Base-by-base conservation (phyloP, 73 alveolate genomes). In the Effrenium voratum region DNA sequence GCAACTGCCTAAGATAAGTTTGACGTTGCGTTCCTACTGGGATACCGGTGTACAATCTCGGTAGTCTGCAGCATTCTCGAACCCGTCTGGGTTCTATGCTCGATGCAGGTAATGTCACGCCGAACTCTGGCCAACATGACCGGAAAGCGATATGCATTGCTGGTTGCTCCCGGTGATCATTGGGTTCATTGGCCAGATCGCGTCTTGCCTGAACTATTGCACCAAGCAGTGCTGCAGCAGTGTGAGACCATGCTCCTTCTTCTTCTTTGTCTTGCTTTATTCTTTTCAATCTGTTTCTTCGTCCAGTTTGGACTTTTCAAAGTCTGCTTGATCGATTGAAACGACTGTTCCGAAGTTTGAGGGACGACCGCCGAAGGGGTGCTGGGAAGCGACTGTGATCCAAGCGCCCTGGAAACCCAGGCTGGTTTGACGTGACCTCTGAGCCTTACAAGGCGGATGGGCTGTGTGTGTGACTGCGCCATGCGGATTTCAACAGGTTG, bases 181-280 rank as follows among this genome's bases (percentile, higher is more conserved):
- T 87, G 95, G 95, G 95, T 87, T 34, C 95, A 87, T 50, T 87
- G 95, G 95, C 95, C 95, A 44, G 95, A 87, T 87, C 82, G 95
- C 45, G 32, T 34, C 85, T 43, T 32, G 84, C 34, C 84, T 73
- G n/a, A n/a, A n/a, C n/a, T n/a, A n/a, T n/a, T n/a, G n/a, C n/a
- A n/a, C n/a, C n/a, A n/a, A n/a, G n/a, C n/a, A n/a, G n/a, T n/a
- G n/a, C n/a, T n/a, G n/a, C n/a, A n/a, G n/a, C n/a, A n/a, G n/a
- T n/a, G n/a, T n/a, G n/a, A n/a, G n/a, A n/a, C n/a, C n/a, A n/a
- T n/a, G n/a, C n/a, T n/a, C n/a, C n/a, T n/a, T n/a, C n/a, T n/a
- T n/a, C n/a, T n/a, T n/a, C n/a, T n/a, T n/a, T n/a, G n/a, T n/a
- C n/a, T n/a, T n/a, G n/a, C n/a, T n/a, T n/a, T n/a, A n/a, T n/a